Conservation (phyloP, 2,329 filamentous ascomycete species). For the Cytospora piceae region DNA sequence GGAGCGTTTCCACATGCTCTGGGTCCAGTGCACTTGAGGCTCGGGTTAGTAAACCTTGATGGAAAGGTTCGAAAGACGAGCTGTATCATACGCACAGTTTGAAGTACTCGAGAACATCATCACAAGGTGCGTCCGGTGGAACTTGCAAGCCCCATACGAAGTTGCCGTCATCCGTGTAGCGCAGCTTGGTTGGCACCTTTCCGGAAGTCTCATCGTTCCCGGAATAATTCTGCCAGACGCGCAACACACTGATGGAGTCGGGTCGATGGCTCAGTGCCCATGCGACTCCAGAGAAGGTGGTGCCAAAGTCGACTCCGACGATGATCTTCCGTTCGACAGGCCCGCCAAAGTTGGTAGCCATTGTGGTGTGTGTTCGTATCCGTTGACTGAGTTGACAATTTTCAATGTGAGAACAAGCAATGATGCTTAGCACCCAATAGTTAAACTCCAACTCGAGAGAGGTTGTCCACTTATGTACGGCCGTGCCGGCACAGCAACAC, state of each 20-base stretch:
- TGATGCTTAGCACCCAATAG: too few relatives aligned
- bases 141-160: conserved; percentile 57
- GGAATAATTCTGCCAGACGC: conserved; percentile 12
- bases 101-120: conserved; percentile 51
- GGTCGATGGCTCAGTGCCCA: neutral
- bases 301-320: too few relatives aligned
- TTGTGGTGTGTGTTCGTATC: too few relatives aligned
- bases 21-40: conserved; percentile 39
- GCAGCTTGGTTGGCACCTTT: conserved; percentile 55
- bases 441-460: too few relatives aligned
- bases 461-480: too few relatives aligned
- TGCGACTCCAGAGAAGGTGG: too few relatives aligned
- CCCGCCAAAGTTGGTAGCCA: too few relatives aligned
- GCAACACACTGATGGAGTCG: conserved; percentile 8
- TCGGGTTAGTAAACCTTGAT: conserved; percentile 21
- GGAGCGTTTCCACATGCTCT: conserved; percentile 30
- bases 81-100: conserved; percentile 48
- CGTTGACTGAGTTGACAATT: too few relatives aligned
- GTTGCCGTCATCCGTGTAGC: conserved; percentile 44
- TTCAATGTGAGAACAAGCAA: too few relatives aligned
- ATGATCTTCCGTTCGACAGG: too few relatives aligned
- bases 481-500: too few relatives aligned
- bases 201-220: conserved; percentile 44
- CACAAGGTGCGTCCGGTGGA: conserved; percentile 44
- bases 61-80: conserved; percentile 20